phyloP scores from a whole-genome alignment of 495 filamentous ascomycete species.

The Aspergillus heteromorphus region DNA sequence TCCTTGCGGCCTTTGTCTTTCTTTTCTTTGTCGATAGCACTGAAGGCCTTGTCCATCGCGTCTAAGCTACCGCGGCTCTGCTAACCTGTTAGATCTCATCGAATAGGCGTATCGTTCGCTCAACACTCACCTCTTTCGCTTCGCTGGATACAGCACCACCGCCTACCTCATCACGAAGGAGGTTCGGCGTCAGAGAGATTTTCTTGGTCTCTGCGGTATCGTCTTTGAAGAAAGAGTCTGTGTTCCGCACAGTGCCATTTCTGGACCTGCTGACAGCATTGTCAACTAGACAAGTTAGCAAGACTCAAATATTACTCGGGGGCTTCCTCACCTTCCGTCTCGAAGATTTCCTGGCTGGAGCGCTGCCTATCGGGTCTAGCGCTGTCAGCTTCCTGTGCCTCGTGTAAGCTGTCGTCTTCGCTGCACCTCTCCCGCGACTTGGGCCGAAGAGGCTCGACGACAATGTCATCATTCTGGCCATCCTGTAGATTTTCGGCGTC shows the following conservation, averaged over 20 bases:
- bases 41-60: slow-evolving; percentile 46
- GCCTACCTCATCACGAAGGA: slow-evolving; percentile 78
- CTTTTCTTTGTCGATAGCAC: slow-evolving; percentile 51
- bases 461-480: slow-evolving; percentile 34
- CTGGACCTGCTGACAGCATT: slow-evolving; percentile 61
- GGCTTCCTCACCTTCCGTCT: slow-evolving; percentile 33
- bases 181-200: slow-evolving; percentile 90
- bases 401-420: slow-evolving; percentile 27
- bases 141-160: slow-evolving; percentile 56
- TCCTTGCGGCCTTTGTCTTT: slow-evolving; percentile 87
- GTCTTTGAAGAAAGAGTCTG: slow-evolving; percentile 95
- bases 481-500: slow-evolving; percentile 37
- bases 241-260: slow-evolving; percentile 80
- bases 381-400: slow-evolving; percentile 27
- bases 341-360: slow-evolving; percentile 64
- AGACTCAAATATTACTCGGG: background rate
- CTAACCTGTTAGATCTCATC: slow-evolving; percentile 28
- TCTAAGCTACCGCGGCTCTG: slow-evolving; percentile 43
- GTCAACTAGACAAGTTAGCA: slow-evolving; percentile 35
- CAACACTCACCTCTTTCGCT: slow-evolving; percentile 52
- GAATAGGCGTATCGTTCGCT: slow-evolving; percentile 18
- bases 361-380: slow-evolving; percentile 37
- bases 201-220: slow-evolving; percentile 93
- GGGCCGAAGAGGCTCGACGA: slow-evolving; percentile 42
- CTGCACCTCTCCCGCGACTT: slow-evolving; percentile 31